Evolutionary conservation across 73 alveolate species (phyloP).

Genomic region (Blepharisma japonicum): DNA sequence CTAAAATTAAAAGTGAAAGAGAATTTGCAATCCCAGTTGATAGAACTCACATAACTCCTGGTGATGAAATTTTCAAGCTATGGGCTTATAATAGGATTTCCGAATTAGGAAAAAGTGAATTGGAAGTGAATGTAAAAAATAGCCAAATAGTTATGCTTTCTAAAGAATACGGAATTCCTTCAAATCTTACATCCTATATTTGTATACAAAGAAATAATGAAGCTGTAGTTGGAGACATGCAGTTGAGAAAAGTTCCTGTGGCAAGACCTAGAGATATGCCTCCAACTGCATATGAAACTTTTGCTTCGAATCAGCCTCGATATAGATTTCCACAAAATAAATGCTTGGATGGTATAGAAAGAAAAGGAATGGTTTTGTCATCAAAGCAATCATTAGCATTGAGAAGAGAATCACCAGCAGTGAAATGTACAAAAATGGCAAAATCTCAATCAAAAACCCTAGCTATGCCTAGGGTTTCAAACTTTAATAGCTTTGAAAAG

Average conservation of each 20-base stretch:
- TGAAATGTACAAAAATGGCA: too few species aligned
- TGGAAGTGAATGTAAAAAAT: neutral
- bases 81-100: constrained; percentile 1
- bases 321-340: neutral
- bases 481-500: neutral
- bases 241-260: neutral
- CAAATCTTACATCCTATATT: constrained; percentile 20
- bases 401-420: too few species aligned
- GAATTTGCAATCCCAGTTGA: neutral
- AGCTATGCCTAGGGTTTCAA: neutral
- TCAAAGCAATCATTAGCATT: too few species aligned
- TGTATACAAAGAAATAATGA: neutral
- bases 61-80: neutral
- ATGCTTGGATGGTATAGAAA: neutral
- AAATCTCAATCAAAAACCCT: neutral
- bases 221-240: constrained; percentile 26
- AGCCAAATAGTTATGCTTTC: neutral
- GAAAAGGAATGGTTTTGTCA: too few species aligned
- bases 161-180: neutral
- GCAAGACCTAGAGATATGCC: neutral
- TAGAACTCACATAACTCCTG: constrained; percentile 4
- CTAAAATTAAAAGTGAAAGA: neutral
- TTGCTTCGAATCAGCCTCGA: neutral
- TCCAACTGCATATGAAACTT: neutral
- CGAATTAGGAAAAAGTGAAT: neutral